These are phyloP conservation scores for Ziziphus jujuba DNA, from an alignment of 306 rosid genomes.

Conservation along the genomic window DNA sequence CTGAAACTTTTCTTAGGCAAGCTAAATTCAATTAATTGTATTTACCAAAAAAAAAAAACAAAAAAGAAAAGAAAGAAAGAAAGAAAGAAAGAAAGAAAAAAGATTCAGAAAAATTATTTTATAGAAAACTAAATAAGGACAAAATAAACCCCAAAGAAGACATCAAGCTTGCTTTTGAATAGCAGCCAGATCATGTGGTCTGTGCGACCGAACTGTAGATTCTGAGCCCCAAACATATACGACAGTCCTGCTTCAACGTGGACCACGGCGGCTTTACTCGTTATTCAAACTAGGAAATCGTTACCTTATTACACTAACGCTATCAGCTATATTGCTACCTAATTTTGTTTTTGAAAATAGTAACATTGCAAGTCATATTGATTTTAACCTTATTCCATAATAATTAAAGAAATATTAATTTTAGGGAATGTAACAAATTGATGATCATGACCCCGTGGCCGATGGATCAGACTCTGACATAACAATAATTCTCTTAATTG, in stretches of 20 bases:
- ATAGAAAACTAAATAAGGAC: not conserved
- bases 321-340: too few species aligned
- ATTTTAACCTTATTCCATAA: too few species aligned
- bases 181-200: not conserved
- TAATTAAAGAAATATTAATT: too few species aligned
- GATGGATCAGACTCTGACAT: too few species aligned
- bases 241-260: not conserved
- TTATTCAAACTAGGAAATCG: not conserved
- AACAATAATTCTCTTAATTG: too few species aligned
- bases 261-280: not conserved
- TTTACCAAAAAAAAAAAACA: too few species aligned
- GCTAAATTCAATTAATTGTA: not conserved
- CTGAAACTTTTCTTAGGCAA: not conserved
- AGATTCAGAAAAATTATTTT: not conserved
- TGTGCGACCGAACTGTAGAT: constrained; percentile 8
- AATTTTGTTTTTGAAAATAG: too few species aligned
- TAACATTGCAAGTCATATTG: too few species aligned
- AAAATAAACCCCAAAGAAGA: not conserved
- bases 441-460: too few species aligned
- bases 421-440: too few species aligned
- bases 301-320: not conserved
- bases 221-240: not conserved
- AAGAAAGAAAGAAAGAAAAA: not conserved
- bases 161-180: not conserved
- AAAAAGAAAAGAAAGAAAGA: not conserved